Conservation (phyloP, 495 filamentous ascomycete species). For the Penicillium salamii region DNA sequence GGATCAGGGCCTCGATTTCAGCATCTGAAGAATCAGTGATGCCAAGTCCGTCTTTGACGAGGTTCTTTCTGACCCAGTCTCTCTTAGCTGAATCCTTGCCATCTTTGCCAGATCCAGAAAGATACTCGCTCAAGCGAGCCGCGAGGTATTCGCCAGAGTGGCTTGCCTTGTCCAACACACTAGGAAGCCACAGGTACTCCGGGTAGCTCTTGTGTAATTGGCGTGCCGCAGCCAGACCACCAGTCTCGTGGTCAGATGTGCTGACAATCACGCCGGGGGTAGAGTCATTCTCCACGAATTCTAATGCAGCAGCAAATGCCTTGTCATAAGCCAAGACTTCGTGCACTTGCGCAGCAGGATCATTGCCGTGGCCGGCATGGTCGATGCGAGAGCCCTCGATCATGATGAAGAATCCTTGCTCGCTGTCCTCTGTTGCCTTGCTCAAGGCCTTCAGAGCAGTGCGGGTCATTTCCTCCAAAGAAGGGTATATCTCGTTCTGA, state of each 20-base stretch:
- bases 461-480: conserved; percentile 85
- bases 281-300: conserved; percentile 74
- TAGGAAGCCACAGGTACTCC: conserved; percentile 83
- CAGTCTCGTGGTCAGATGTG: conserved; percentile 95
- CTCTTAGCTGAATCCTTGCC: conserved; percentile 23
- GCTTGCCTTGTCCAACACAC: conserved; percentile 73
- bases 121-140: conserved; percentile 53
- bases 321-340: conserved; percentile 92
- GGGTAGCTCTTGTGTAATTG: conserved; percentile 68
- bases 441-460: conserved; percentile 76
- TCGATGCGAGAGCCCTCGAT: conserved; percentile 96
- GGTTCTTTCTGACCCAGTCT: conserved; percentile 55
- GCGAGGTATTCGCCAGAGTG: conserved; percentile 73
- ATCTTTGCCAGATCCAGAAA: conserved; percentile 32
- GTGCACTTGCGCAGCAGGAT: conserved; percentile 91
- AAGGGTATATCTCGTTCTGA: conserved; percentile 78
- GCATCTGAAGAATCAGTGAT: conserved; percentile 68
- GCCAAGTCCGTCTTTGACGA: conserved; percentile 68
- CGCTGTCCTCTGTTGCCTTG: conserved; percentile 77
- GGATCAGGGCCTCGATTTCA: conserved; percentile 67
- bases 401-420: conserved; percentile 97
- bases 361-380: conserved; percentile 92
- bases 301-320: conserved; percentile 74
- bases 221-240: conserved; percentile 75
- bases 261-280: conserved; percentile 77